Evolutionary conservation across 495 filamentous ascomycete species (phyloP).

Genomic region (Lophiotrema nucula): DNA sequence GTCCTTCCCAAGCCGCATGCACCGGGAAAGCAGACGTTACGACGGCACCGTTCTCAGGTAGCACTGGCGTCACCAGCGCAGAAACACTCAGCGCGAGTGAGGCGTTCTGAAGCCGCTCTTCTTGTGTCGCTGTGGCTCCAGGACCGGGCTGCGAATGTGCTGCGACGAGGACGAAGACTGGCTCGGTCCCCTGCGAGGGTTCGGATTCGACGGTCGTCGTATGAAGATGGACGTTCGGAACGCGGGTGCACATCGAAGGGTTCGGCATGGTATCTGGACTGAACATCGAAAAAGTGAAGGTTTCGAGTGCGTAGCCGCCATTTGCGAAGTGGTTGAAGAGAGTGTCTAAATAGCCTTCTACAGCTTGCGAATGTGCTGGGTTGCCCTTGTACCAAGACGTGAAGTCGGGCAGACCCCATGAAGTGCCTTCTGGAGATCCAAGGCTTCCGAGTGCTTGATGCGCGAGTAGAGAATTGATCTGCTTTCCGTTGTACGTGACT

Average conservation of each 20-base stretch:
- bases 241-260: conserved; percentile 5
- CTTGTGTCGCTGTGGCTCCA: conserved; percentile 25
- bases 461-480: conserved; percentile 24
- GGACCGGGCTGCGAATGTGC: conserved; percentile 27
- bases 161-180: conserved; percentile 27
- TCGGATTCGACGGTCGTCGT: conserved; percentile 20
- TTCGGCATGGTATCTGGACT: conserved; percentile 13
- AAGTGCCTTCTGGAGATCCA: neutral
- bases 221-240: conserved; percentile 8
- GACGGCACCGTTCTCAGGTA: conserved; percentile 15
- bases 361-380: conserved; percentile 18
- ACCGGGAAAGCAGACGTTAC: conserved; percentile 24
- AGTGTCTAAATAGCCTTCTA: conserved; percentile 19
- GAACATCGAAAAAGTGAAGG: conserved; percentile 12
- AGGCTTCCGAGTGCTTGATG: conserved; percentile 26
- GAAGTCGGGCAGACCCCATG: conserved; percentile 27
- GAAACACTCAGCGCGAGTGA: conserved; percentile 25
- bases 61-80: conserved; percentile 16
- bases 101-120: conserved; percentile 30
- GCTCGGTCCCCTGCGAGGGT: neutral
- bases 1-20: conserved; percentile 25
- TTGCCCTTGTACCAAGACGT: conserved; percentile 17
- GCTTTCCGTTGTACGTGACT: conserved; percentile 8
- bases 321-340: conserved; percentile 14
- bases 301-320: conserved; percentile 5